Evolutionary conservation across 2,329 filamentous ascomycete species (phyloP).

Genomic region (Ophioceras dolichostomum): DNA sequence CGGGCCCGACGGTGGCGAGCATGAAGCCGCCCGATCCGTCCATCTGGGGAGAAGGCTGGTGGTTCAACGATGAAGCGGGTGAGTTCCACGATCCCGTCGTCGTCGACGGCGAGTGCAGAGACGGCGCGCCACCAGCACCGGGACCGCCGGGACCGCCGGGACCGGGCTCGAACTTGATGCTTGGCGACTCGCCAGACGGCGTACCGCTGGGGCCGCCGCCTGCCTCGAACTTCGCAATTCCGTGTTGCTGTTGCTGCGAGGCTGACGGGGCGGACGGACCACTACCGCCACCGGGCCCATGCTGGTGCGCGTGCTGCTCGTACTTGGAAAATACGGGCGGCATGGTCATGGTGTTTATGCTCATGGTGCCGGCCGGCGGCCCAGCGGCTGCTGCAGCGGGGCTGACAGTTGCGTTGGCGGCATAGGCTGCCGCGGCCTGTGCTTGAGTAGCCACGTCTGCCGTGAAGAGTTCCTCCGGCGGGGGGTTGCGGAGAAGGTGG

Average conservation of each 20-base stretch:
- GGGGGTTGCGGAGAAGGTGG: conserved; percentile 63
- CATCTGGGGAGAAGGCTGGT: too few relatives aligned
- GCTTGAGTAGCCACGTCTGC: conserved; percentile 25
- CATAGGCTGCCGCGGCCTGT: conserved; percentile 3
- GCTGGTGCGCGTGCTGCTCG: conserved; percentile 3
- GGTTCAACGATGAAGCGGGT: too few relatives aligned
- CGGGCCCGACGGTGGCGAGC: too few relatives aligned
- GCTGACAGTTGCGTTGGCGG: too few relatives aligned
- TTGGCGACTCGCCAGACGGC: not conserved
- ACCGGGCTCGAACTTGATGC: conserved; percentile 36
- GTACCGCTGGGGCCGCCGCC: conserved; percentile 15
- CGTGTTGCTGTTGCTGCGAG: conserved; percentile 10
- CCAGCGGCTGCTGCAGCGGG: conserved; percentile 8
- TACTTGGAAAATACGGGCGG: not conserved
- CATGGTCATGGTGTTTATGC: conserved; percentile 12
- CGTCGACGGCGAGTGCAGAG: conserved; percentile 38
- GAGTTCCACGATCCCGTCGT: conserved; percentile 37
- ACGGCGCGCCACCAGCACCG: too few relatives aligned
- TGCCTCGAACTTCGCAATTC: conserved; percentile 11
- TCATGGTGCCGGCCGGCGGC: conserved; percentile 17
- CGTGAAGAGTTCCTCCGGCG: conserved; percentile 13
- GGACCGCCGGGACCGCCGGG: conserved; percentile 18
- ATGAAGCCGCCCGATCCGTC: conserved; percentile 16
- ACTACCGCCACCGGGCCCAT: conserved; percentile 4
- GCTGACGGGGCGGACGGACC: conserved; percentile 10